Base-by-base conservation (phyloP, 768 basidiomycete genomes). In the Leccinum variicolor region DNA sequence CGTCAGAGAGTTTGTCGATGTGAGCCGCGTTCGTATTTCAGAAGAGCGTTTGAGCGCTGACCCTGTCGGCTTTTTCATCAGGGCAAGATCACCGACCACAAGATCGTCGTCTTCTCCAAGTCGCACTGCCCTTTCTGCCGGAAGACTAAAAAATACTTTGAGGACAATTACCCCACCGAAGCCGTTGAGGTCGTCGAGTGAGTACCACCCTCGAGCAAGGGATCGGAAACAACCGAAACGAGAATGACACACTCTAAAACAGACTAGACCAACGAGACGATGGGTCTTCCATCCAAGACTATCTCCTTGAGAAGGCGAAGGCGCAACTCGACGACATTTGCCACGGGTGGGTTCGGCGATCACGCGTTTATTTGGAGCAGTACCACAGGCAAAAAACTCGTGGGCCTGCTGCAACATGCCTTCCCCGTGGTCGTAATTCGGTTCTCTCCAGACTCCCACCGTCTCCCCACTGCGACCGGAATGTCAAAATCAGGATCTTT, bases 61-160 rank as follows among this genome's bases (percentile, higher is more conserved):
- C 58, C 69, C 69, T 43, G 73, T 76, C 62, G 75, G 76, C 36
- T 23, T 74, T 62, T 25, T 76, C 73, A 19, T 33, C 65, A 86
- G 82, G 58, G 63, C 41, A 69, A 76, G 25, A 84, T 88, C 59
- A 57, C 66, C 4, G 68, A 75, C 15, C 76, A 84, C 77, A 80
- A 79, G 60, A 75, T 86, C 47, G 74, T 76, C 46, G 79, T 86
- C 48, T 87, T 87, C 66, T 84, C 85, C 39, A 89, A 87, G 73
- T 68, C 75, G 6, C 77, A 64, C 41, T 88, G 86, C 68, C 79
- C 80, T 6, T 83, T 75, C 67, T 84, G 82, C 75, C 72, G 55
- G 50, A 64, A 59, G 4, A 78, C 84, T 25, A 87, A 87, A 66
- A 33, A 50, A 0, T 72, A 84, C 23, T 79, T 87, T 57, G 56